These are phyloP conservation scores for Cardiospermum halicacabum DNA, from an alignment of 345 rosid genomes.

Conservation along the genomic window DNA sequence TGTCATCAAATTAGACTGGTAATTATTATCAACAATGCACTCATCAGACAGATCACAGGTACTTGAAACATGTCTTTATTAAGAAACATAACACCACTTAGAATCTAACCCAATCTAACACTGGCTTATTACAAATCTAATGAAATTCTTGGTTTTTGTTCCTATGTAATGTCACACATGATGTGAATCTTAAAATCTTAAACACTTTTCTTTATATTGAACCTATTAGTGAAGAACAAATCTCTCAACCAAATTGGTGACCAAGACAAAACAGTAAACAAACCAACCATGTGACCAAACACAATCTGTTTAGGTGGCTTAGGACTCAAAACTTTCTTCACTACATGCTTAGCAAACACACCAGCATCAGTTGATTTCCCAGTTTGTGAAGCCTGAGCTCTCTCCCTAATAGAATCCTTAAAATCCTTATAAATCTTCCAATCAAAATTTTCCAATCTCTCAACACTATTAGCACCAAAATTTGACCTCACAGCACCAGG, in stretches of 20 bases:
- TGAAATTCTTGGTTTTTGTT: neutral
- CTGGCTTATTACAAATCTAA: neutral
- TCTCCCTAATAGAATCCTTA: slow-evolving; percentile 43
- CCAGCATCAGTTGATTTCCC: slow-evolving; percentile 36
- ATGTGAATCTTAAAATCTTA: slow-evolving; percentile 4
- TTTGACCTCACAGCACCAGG: slow-evolving; percentile 58
- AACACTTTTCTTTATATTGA: slow-evolving; percentile 28
- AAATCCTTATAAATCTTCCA: slow-evolving; percentile 59
- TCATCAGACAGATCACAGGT: neutral
- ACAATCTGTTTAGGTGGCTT: slow-evolving; percentile 50
- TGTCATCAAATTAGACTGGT: neutral
- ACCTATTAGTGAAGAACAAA: slow-evolving; percentile 41
- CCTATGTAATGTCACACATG: neutral
- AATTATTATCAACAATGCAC: neutral
- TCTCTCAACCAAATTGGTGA: slow-evolving; percentile 67
- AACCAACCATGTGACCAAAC: slow-evolving; percentile 55
- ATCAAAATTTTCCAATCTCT: slow-evolving; percentile 26
- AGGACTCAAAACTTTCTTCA: slow-evolving; percentile 39
- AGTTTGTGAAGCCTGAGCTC: slow-evolving; percentile 51
- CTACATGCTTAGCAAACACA: slow-evolving; percentile 51
- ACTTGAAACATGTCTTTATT: neutral
- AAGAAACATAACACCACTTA: neutral
- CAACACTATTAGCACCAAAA: slow-evolving; percentile 35
- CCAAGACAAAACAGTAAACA: slow-evolving; percentile 48
- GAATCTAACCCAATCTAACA: neutral